These are phyloP conservation scores for Syzygium grande DNA, from an alignment of 345 rosid species.

Conservation along the genomic window DNA sequence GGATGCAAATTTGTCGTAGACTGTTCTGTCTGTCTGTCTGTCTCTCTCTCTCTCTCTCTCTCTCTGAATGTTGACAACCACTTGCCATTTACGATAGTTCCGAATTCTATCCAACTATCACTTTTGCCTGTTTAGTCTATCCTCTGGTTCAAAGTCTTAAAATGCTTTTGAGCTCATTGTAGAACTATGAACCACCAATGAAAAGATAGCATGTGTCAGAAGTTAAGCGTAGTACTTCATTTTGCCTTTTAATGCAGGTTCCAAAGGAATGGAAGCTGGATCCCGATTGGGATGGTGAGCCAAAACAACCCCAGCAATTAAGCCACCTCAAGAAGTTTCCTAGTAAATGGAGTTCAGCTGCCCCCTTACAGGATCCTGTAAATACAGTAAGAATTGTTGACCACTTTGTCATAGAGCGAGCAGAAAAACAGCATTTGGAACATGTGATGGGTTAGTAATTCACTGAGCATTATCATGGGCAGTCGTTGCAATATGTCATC, in stretches of 20 bases:
- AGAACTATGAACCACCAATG: not conserved
- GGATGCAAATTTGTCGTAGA: not conserved
- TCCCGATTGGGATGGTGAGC: constrained; percentile 66
- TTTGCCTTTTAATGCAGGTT: constrained; percentile 28
- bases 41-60: not conserved
- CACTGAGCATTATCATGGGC: constrained; percentile 12
- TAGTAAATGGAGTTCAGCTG: constrained; percentile 78
- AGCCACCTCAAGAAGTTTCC: constrained; percentile 56
- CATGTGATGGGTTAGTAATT: constrained; percentile 21
- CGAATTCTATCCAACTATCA: not conserved
- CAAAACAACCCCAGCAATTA: constrained; percentile 40
- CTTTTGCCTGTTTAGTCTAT: not conserved
- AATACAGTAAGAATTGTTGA: constrained; percentile 71
- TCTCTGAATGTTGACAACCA: not conserved
- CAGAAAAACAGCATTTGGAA: constrained; percentile 20
- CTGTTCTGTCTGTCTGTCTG: not conserved
- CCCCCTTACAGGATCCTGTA: constrained; percentile 55
- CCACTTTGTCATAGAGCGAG: constrained; percentile 42
- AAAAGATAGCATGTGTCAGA: not conserved
- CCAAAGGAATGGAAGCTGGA: constrained; percentile 93
- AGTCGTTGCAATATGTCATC: not conserved
- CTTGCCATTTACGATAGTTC: not conserved
- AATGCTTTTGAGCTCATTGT: not conserved
- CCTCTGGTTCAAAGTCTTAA: not conserved
- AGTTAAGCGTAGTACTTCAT: not conserved